phyloP scores from a whole-genome alignment of 2,329 filamentous ascomycete genomes.

The Pleomassaria siparia region DNA sequence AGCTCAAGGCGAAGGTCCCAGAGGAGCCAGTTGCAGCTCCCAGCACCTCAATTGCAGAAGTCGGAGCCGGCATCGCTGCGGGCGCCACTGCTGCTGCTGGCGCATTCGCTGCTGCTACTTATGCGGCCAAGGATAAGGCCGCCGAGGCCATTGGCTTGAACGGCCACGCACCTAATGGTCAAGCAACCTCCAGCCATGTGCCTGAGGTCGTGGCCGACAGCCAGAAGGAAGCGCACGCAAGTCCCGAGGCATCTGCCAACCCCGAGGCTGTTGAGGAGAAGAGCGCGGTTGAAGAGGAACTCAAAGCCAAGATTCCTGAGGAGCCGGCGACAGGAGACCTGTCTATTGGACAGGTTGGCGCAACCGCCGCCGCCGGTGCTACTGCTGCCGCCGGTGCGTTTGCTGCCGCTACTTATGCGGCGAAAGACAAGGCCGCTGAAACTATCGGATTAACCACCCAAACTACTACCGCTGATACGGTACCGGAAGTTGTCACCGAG shows the following conservation, averaged over 20 bases:
- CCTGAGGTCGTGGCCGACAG: constrained; percentile 69
- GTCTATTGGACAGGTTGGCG: constrained; percentile 40
- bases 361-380: constrained; percentile 44
- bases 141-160: constrained; percentile 45
- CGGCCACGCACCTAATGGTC: constrained; percentile 45
- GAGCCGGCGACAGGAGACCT: constrained; percentile 57
- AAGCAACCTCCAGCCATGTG: constrained; percentile 41
- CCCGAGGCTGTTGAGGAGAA: constrained; percentile 70
- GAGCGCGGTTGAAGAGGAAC: constrained; percentile 69
- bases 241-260: constrained; percentile 69
- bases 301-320: constrained; percentile 66
- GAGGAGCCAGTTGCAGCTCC: constrained; percentile 59
- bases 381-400: constrained; percentile 46
- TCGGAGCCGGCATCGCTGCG: constrained; percentile 44
- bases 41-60: constrained; percentile 46
- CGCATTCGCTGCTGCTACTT: constrained; percentile 36
- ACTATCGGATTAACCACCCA: constrained; percentile 45
- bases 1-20: constrained; percentile 68
- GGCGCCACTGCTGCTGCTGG: constrained; percentile 46
- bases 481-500: constrained; percentile 65
- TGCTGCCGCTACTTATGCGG: constrained; percentile 29
- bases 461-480: constrained; percentile 43
- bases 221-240: constrained; percentile 64
- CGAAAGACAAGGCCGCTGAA: constrained; percentile 41
- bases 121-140: constrained; percentile 37